Conservation (phyloP, 139 green algal genomes). For the Trebouxia sp. region DNA sequence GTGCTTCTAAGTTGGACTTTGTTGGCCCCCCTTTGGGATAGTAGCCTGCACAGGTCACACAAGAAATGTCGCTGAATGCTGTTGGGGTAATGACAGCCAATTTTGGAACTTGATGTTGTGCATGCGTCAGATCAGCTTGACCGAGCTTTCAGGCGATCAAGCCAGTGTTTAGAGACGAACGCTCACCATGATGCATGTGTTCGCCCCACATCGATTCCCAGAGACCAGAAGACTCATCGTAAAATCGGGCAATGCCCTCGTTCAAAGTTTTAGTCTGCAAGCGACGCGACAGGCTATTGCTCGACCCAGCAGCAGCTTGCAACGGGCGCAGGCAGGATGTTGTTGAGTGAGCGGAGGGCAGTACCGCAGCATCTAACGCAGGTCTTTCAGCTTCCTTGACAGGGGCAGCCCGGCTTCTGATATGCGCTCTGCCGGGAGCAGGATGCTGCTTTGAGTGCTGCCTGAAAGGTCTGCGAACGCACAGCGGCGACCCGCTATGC, state of each 20-base stretch:
- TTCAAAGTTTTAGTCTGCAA: constrained; percentile 75
- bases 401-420: not conserved
- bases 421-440: not conserved
- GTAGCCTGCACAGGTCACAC: constrained; percentile 57
- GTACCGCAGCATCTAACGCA: not conserved
- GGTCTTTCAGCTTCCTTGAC: constrained; percentile 2
- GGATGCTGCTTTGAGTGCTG: not conserved
- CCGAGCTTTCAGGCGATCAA: too few species aligned
- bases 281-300: not conserved
- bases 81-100: too few species aligned
- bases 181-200: constrained; percentile 91
- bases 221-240: constrained; percentile 87
- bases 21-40: constrained; percentile 63
- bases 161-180: too few species aligned
- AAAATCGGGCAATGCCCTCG: constrained; percentile 93
- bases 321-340: not conserved
- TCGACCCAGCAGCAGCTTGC: not conserved
- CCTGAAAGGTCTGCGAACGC: not conserved
- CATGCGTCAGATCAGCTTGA: too few species aligned
- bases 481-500: too few species aligned
- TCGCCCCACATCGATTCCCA: constrained; percentile 93
- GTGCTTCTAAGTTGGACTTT: constrained; percentile 79
- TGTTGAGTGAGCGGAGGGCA: not conserved
- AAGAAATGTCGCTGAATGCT: not conserved
- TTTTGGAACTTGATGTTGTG: too few species aligned